phyloP scores from a whole-genome alignment of 2,329 filamentous ascomycete species.

The Elsinoe ampelina region DNA sequence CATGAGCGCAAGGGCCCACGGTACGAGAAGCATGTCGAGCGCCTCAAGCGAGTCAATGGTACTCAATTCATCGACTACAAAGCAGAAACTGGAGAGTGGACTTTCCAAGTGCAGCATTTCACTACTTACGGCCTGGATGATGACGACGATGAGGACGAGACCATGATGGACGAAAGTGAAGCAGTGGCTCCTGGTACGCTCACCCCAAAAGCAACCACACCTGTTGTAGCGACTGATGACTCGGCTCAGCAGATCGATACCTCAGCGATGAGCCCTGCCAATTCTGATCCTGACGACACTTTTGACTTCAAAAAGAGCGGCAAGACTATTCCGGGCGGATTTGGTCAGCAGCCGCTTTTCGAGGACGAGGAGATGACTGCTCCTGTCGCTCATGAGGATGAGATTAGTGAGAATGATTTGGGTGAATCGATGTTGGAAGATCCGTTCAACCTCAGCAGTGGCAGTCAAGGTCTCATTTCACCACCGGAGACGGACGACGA shows the following conservation, averaged over 20 bases:
- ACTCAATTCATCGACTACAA: conserved; percentile 80
- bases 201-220: conserved; percentile 16
- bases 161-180: conserved; percentile 18
- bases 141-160: conserved; percentile 49
- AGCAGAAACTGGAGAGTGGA: conserved; percentile 72
- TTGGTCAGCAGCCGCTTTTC: conserved; percentile 53
- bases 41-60: conserved; percentile 66
- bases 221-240: conserved; percentile 9
- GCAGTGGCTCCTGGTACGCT: conserved; percentile 14
- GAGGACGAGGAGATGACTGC: conserved; percentile 43
- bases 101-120: conserved; percentile 90
- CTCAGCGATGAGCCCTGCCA: conserved; percentile 31
- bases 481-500: conserved; percentile 59
- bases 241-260: conserved; percentile 23
- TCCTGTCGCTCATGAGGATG: conserved; percentile 43
- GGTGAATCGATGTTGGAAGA: conserved; percentile 14
- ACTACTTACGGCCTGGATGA: conserved; percentile 89
- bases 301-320: conserved; percentile 46
- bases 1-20: conserved; percentile 53
- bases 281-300: conserved; percentile 43
- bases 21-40: conserved; percentile 72
- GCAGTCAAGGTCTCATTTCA: conserved; percentile 9
- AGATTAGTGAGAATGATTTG: conserved; percentile 37
- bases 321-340: conserved; percentile 65
- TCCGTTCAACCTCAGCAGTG: conserved; percentile 13